Percentiles rank a stretch among this genome's conserved stretches.
phyloP scores from a whole-genome alignment of 1,139 yeast genomes.

The Kodamaea fungicola region DNA sequence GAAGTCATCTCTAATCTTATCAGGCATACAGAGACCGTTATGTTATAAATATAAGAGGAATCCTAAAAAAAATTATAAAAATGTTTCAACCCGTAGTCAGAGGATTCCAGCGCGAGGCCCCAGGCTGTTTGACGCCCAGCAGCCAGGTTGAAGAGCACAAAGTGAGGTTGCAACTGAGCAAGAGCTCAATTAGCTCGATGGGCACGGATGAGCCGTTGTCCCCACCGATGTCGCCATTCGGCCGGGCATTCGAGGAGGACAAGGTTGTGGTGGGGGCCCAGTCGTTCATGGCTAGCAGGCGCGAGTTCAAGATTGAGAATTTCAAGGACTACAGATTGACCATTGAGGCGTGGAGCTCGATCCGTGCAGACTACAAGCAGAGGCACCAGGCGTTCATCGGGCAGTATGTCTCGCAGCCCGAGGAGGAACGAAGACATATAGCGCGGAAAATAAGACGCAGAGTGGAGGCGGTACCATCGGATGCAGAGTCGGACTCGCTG shows the following conservation, averaged over 20 bases:
- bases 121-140: slow-evolving; percentile 42
- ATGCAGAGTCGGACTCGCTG: slow-evolving; percentile 33
- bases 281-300: slow-evolving; percentile 18
- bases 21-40: not conserved
- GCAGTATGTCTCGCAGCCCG: slow-evolving; percentile 34
- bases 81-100: slow-evolving; percentile 31
- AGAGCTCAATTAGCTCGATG: slow-evolving; percentile 1
- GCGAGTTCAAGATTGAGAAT: slow-evolving; percentile 46
- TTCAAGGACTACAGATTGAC: slow-evolving; percentile 45
- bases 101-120: slow-evolving; percentile 24
- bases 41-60: slow-evolving; percentile 1
- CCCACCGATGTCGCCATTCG: slow-evolving; percentile 46
- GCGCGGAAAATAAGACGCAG: slow-evolving; percentile 13
- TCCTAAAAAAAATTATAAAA: slow-evolving; percentile 14
- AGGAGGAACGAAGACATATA: slow-evolving; percentile 8
- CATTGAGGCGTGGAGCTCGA: slow-evolving; percentile 49
- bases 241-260: slow-evolving; percentile 6
- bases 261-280: slow-evolving; percentile 11
- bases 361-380: slow-evolving; percentile 41
- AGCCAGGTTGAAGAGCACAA: slow-evolving; percentile 14
- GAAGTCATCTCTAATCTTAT: slow-evolving; percentile 6
- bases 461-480: slow-evolving; percentile 15
- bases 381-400: slow-evolving; percentile 49
- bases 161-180: slow-evolving; percentile 1
- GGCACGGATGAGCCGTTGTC: slow-evolving; percentile 24